Percentiles rank a stretch among this genome's conserved stretches.
phyloP scores from a whole-genome alignment of 371 early-diverging fungal genomes.

The Fennellomyces sp. region DNA sequence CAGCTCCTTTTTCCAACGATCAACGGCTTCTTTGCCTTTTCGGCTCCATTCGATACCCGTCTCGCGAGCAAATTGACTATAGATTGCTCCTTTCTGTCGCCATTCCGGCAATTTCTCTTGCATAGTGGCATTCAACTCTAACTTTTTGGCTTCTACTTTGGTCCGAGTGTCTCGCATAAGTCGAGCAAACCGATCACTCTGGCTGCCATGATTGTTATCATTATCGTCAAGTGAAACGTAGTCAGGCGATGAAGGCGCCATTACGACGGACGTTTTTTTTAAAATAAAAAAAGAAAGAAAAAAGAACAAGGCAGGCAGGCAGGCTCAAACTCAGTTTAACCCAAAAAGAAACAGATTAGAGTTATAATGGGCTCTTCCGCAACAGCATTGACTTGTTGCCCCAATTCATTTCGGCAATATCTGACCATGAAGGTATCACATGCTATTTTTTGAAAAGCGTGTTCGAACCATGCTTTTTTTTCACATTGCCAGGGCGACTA shows the following conservation, averaged over 20 bases:
- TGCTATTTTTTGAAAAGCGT: too few species aligned
- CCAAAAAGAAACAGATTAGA: too few species aligned
- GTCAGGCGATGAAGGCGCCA: slow-evolving; percentile 7
- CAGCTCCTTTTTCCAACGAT: slow-evolving; percentile 55
- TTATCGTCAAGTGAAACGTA: slow-evolving; percentile 2
- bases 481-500: too few species aligned
- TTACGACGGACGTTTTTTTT: not conserved
- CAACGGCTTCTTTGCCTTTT: slow-evolving; percentile 50
- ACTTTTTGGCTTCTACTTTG: slow-evolving; percentile 41
- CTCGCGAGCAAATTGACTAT: slow-evolving; percentile 49
- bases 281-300: too few species aligned
- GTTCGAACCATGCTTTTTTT: too few species aligned
- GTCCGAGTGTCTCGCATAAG: slow-evolving; percentile 39
- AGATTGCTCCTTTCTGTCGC: slow-evolving; percentile 42
- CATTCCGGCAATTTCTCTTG: slow-evolving; percentile 54
- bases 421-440: too few species aligned
- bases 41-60: slow-evolving; percentile 53
- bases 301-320: too few species aligned
- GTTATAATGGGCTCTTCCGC: too few species aligned
- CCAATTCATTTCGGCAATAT: too few species aligned
- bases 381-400: too few species aligned
- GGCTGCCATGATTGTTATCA: not conserved
- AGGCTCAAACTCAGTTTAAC: too few species aligned
- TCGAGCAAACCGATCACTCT: slow-evolving; percentile 13
- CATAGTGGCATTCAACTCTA: slow-evolving; percentile 49